phyloP scores from a whole-genome alignment of 2,329 filamentous ascomycete species.

The Colletotrichum sp. region DNA sequence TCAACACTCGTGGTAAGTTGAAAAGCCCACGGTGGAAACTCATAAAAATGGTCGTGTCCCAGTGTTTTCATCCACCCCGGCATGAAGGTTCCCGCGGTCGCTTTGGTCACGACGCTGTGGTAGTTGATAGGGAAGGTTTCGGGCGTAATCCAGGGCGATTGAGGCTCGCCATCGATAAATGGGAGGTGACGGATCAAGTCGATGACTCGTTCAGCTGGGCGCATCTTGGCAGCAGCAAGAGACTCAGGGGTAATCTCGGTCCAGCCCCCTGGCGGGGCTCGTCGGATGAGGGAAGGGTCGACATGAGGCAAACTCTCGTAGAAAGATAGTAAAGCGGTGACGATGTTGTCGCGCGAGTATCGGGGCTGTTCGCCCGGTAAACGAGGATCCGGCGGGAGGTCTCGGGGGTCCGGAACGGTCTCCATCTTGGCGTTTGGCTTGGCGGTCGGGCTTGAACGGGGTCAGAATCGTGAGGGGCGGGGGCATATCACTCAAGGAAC shows the following conservation, averaged over 20 bases:
- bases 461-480: not conserved
- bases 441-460: not conserved
- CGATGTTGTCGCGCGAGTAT: not conserved
- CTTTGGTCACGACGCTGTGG: not conserved
- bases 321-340: not conserved
- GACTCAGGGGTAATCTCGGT: not conserved
- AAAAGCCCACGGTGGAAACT: not conserved
- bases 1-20: not conserved
- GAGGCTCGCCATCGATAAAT: not conserved
- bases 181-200: not conserved
- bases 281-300: not conserved
- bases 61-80: not conserved
- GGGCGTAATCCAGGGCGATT: not conserved
- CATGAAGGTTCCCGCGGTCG: not conserved
- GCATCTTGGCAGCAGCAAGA: not conserved
- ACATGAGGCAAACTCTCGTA: not conserved
- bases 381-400: not conserved
- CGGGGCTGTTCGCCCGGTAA: not conserved
- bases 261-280: not conserved
- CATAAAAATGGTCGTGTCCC: not conserved
- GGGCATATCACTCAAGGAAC: not conserved
- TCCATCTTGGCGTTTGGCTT: not conserved
- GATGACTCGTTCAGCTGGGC: not conserved
- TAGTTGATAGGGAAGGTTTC: not conserved
- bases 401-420: not conserved